Percentiles rank a stretch among this genome's conserved stretches.
These are phyloP conservation scores for Morella rubra DNA, from an alignment of 306 rosid species.

Conservation along the genomic window DNA sequence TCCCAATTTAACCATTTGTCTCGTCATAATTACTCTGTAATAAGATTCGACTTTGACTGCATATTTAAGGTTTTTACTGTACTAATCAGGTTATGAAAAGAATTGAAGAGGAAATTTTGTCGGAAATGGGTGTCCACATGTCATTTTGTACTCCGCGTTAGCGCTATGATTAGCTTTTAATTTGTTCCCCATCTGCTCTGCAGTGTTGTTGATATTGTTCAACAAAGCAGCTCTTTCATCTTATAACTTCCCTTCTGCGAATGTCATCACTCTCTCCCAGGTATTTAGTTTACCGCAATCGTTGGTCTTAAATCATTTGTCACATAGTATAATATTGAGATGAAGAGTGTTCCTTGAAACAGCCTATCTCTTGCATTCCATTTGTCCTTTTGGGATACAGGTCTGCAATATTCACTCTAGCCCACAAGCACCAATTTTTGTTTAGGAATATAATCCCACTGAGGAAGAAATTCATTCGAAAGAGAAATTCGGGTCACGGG, in stretches of 20 bases:
- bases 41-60: not conserved
- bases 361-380: not conserved
- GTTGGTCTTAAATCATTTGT: not conserved
- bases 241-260: slow-evolving; percentile 75
- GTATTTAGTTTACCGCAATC: slow-evolving; percentile 29
- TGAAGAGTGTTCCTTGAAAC: not conserved
- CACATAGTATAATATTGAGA: not conserved
- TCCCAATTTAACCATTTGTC: not conserved
- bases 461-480: too few species aligned
- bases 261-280: slow-evolving; percentile 92
- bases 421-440: too few species aligned
- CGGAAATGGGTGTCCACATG: not conserved
- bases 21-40: not conserved
- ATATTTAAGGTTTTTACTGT: not conserved
- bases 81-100: not conserved
- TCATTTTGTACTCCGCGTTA: not conserved
- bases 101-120: not conserved
- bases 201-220: slow-evolving; percentile 88
- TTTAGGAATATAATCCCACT: too few species aligned
- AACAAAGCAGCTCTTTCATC: slow-evolving; percentile 97
- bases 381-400: not conserved
- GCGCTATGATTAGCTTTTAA: not conserved
- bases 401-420: too few species aligned
- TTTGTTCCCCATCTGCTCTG: slow-evolving; percentile 13
- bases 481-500: too few species aligned